phyloP scores from a whole-genome alignment of 2,329 filamentous ascomycete genomes.

The Penicillium decumbens region DNA sequence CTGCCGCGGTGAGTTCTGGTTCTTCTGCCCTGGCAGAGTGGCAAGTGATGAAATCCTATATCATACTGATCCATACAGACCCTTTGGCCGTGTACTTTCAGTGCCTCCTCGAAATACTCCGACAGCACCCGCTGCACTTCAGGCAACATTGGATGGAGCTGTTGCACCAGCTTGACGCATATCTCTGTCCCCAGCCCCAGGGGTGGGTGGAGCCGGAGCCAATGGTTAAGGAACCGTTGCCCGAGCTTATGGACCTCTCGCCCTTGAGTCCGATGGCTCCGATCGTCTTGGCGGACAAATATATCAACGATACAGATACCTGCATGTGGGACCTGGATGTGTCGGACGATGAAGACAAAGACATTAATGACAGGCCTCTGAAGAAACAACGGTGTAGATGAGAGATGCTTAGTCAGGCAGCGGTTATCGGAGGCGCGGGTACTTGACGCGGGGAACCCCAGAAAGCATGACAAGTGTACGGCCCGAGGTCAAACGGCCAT shows the following conservation, averaged over 20 bases:
- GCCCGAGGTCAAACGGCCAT: constrained; percentile 10
- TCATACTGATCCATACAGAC: not conserved
- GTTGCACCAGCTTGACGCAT: not conserved
- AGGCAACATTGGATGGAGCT: not conserved
- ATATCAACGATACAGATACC: too few relatives aligned
- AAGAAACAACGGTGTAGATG: too few relatives aligned
- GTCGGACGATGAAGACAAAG: too few relatives aligned
- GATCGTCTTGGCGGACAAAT: too few relatives aligned
- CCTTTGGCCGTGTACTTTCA: not conserved
- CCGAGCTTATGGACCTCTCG: not conserved
- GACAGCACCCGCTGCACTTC: too few relatives aligned
- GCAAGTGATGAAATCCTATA: not conserved
- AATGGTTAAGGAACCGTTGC: not conserved
- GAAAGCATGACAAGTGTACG: not conserved
- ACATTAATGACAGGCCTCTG: too few relatives aligned
- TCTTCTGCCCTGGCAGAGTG: not conserved
- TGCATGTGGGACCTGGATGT: too few relatives aligned
- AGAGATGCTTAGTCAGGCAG: constrained; percentile 7
- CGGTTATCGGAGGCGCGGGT: constrained; percentile 9
- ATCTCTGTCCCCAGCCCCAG: not conserved
- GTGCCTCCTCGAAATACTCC: not conserved
- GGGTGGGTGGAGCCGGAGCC: not conserved
- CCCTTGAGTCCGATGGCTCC: not conserved
- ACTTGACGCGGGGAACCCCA: constrained; percentile 6
- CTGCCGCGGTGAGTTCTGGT: not conserved